A percentile compares a stretch with the other conserved stretches of the same genome.
These are phyloP conservation scores for Syzygium oleosum DNA, from an alignment of 345 rosid genomes.

Conservation along the genomic window DNA sequence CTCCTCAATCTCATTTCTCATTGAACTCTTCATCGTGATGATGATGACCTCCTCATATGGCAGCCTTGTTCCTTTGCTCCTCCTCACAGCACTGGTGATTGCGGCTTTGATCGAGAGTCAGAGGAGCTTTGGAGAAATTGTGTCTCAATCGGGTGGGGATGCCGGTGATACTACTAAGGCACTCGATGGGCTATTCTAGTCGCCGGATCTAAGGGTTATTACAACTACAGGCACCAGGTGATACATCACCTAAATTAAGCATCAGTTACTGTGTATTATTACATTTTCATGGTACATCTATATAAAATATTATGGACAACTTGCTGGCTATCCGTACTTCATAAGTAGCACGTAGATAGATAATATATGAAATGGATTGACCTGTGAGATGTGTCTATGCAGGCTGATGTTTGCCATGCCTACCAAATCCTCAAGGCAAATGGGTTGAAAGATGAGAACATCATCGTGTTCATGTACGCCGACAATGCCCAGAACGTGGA, in stretches of 20 bases:
- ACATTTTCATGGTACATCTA: background rate
- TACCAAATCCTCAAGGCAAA: conserved; percentile 76
- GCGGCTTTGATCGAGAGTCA: background rate
- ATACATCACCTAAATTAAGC: background rate
- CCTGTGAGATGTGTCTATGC: background rate
- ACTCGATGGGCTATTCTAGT: conserved; percentile 90
- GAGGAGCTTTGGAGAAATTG: background rate
- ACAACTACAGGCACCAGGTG: conserved; percentile 93
- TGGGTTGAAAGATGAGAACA: conserved; percentile 80
- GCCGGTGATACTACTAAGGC: conserved; percentile 11
- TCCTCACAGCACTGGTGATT: background rate
- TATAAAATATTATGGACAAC: background rate
- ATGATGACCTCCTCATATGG: background rate
- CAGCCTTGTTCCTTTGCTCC: background rate
- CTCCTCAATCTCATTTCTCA: background rate
- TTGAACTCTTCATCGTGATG: background rate
- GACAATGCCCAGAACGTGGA: conserved; percentile 53
- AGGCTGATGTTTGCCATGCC: conserved; percentile 97
- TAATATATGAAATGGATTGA: background rate
- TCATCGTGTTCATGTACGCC: conserved; percentile 83
- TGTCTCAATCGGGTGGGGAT: background rate
- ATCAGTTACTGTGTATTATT: too few relatives aligned
- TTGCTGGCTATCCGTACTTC: background rate
- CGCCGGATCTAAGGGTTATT: conserved; percentile 76
- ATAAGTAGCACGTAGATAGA: background rate